A percentile compares a stretch with the other conserved stretches of the same genome.
These are phyloP conservation scores for Orychophragmus violaceus DNA, from an alignment of 345 rosid genomes.

Conservation along the genomic window DNA sequence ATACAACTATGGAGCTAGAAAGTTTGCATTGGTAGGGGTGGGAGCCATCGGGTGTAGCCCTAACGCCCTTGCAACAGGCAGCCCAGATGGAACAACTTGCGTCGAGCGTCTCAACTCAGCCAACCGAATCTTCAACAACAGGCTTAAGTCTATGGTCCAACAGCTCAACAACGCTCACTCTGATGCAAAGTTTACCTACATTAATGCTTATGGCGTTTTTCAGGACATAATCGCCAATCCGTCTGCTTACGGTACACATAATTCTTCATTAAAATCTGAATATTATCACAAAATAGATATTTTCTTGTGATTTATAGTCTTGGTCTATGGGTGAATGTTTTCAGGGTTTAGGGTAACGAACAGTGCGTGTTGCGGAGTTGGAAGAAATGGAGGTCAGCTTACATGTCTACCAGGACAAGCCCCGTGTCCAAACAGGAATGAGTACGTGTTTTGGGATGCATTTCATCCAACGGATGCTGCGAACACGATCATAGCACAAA, in stretches of 20 bases:
- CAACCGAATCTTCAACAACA: constrained; percentile 60
- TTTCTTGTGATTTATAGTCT: background rate
- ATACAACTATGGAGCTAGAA: constrained; percentile 77
- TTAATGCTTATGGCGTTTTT: constrained; percentile 71
- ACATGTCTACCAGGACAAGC: constrained; percentile 54
- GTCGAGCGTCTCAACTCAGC: constrained; percentile 52
- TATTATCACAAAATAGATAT: background rate
- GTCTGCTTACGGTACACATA: constrained; percentile 36
- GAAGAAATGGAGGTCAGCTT: constrained; percentile 66
- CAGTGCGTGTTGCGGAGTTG: constrained; percentile 63
- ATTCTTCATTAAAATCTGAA: background rate
- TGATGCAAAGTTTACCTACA: constrained; percentile 56
- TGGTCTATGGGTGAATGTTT: background rate
- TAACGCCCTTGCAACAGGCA: constrained; percentile 54
- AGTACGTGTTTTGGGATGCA: constrained; percentile 69
- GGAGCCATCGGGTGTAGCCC: constrained; percentile 95
- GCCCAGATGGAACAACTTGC: constrained; percentile 63
- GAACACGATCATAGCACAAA: constrained; percentile 37
- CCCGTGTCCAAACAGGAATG: constrained; percentile 49
- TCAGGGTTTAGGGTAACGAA: constrained; percentile 49
- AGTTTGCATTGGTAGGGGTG: constrained; percentile 65
- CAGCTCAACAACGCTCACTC: constrained; percentile 47
- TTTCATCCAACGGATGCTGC: constrained; percentile 63
- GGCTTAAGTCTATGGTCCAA: constrained; percentile 59
- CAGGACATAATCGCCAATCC: constrained; percentile 55